Percentiles rank a stretch among this genome's conserved stretches.
Evolutionary conservation across 129 eudicot species (phyloP).

Genomic region (Helianthus tuberosus): DNA sequence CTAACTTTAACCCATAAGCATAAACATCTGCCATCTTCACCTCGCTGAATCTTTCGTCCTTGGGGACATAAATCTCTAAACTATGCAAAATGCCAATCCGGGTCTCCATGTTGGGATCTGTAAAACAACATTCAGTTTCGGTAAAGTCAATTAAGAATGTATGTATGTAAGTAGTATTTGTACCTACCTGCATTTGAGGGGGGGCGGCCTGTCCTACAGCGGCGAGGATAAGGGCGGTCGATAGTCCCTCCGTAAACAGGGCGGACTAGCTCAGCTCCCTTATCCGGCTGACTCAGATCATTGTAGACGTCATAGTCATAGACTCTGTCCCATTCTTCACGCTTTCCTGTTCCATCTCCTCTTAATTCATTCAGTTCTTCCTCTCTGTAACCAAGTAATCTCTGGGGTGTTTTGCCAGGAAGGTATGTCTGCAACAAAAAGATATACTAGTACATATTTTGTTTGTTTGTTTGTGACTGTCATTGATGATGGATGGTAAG

Average conservation of each 20-base stretch:
- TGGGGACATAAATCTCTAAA: slow-evolving; percentile 54
- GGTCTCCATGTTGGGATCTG: slow-evolving; percentile 57
- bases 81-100: slow-evolving; percentile 44
- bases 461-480: too few species aligned
- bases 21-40: slow-evolving; percentile 48
- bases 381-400: slow-evolving; percentile 53
- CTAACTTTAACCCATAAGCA: slow-evolving; percentile 45
- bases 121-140: not conserved
- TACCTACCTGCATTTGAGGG: slow-evolving; percentile 60
- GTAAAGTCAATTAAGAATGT: too few species aligned
- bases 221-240: slow-evolving; percentile 81
- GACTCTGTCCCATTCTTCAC: slow-evolving; percentile 83
- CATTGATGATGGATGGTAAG: not conserved
- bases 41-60: slow-evolving; percentile 53
- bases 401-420: slow-evolving; percentile 68
- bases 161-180: too few species aligned
- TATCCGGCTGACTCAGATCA: slow-evolving; percentile 79
- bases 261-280: slow-evolving; percentile 48
- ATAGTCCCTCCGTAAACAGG: slow-evolving; percentile 71
- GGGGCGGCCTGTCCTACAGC: slow-evolving; percentile 86
- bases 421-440: slow-evolving; percentile 61
- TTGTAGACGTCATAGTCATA: slow-evolving; percentile 87
- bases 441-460: too few species aligned
- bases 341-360: slow-evolving; percentile 72
- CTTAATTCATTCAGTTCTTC: slow-evolving; percentile 59